Evolutionary conservation across 352 stramenopile species (phyloP).

Genomic region (Globisporangium yorkense): DNA sequence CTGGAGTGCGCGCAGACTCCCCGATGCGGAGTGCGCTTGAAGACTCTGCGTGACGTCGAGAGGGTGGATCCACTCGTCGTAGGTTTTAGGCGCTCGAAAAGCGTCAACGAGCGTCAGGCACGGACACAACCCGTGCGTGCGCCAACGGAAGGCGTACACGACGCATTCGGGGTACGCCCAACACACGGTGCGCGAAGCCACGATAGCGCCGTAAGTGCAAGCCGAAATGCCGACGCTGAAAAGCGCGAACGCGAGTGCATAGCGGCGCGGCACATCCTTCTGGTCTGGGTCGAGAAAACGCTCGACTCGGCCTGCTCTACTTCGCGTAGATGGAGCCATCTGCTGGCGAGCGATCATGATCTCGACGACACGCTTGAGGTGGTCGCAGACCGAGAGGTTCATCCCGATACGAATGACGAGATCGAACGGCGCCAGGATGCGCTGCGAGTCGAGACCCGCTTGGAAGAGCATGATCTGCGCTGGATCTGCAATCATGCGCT

Average conservation of each 20-base stretch:
- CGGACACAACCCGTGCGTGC: constrained; percentile 13
- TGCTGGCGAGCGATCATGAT: constrained; percentile 10
- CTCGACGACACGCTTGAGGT: constrained; percentile 26
- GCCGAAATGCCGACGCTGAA: constrained; percentile 12
- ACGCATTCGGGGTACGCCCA: constrained; percentile 19
- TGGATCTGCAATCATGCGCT: constrained; percentile 22
- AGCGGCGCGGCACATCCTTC: constrained; percentile 1
- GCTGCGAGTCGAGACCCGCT: constrained; percentile 23
- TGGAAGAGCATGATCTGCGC: constrained; percentile 22
- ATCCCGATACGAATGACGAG: constrained; percentile 26
- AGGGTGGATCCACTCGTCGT: constrained; percentile 26
- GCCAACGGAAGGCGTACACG: constrained; percentile 19
- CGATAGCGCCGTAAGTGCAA: constrained; percentile 8
- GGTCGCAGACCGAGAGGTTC: constrained; percentile 29
- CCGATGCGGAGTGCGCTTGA: constrained; percentile 14
- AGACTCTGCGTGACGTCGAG: constrained; percentile 21
- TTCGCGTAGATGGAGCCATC: not conserved
- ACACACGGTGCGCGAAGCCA: constrained; percentile 12
- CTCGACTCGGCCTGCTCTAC: not conserved
- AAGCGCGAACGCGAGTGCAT: constrained; percentile 10
- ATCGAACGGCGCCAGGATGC: constrained; percentile 17
- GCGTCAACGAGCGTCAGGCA: constrained; percentile 28
- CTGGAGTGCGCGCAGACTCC: constrained; percentile 25
- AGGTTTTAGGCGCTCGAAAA: constrained; percentile 22
- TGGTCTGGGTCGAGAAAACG: not conserved